Base-by-base conservation (phyloP, 2,329 filamentous ascomycete genomes). In the Curvularia verruculosa region DNA sequence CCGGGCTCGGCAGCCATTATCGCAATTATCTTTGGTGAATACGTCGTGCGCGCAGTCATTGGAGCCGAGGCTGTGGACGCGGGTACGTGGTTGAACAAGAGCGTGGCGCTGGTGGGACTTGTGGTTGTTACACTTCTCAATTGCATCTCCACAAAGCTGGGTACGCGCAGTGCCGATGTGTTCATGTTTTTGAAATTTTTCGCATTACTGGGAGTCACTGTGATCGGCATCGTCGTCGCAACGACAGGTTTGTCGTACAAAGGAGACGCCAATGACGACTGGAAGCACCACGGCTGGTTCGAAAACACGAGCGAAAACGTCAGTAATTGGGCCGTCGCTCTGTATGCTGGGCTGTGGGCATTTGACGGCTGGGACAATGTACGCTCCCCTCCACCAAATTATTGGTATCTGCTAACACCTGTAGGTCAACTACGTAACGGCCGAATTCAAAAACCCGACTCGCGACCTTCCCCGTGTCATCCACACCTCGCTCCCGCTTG, bases 281-380 rank as follows among this genome's bases (percentile, higher is more conserved):
- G 95, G 95, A 96, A 95, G 76, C 86, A 85, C 2, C 86, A 87
- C 41, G 85, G 87, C 44, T 97, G 95, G 94, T 98, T 98, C 71
- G 88, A 92, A 52, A 88, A 89, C 54, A 97, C 94, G 4, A 91
- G 85, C 61, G 86, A 82, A 13, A 89, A 93, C 73, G 83, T 90
- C 49, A 96, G 89, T 45, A 88, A 88, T 65, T 98, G 93, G 90
- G 95, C 95, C 3, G 89, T 99, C 45, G 95, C 95, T 0, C 79
- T 99, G 45, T 99, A 99, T 75, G 94, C 92, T 15, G 95, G 95
- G 8, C 83, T 99, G 5, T 99, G 95, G 95, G 95, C 95, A 0
- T 99, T 95, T 78, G 95, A 99, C 74, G 95, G 95, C 28, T 99
- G 95, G 95, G 95, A 99, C 74, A 99, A 99, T 76, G 92, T 95